Evolutionary conservation across 306 rosid genomes (phyloP), one percentile per base, ranked within the genome.

Genomic region (Prosopis cineraria): DNA sequence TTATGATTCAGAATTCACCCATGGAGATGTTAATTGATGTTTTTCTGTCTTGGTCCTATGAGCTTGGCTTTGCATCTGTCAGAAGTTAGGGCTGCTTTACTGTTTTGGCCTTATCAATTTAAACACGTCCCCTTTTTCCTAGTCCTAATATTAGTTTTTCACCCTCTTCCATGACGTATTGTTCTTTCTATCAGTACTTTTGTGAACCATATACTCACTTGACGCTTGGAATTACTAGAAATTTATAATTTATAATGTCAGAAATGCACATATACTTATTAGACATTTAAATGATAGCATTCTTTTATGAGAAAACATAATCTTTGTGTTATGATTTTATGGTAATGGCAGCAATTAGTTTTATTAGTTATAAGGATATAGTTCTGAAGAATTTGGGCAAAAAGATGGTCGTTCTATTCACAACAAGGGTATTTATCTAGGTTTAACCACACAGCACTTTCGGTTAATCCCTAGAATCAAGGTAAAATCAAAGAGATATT

Each of bases 241-340:
- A 72, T 52, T 81, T 70, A 9, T 45, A n/a, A n/a, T n/a, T n/a
- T n/a, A 70, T 20, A 22, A 63, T 37, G 63, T 70, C 75, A 36
- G 63, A 27, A n/a, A n/a, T 64, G 60, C 65, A 63, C 68, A 39
- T 56, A 36, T 81, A 53, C 67, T 74, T 48, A 59, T 70, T 20
- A 70, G 79, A n/a, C 58, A 74, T 50, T 43, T 69, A 56, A 70
- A 39, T 56, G 25, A 67, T 68, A 22, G n/a, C 68, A 78, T 66
- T 68, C 68, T 59, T 50, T 68, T n/a, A n/a, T n/a, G n/a, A n/a
- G n/a, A n/a, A n/a, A n/a, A n/a, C n/a, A n/a, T n/a, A n/a, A n/a
- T n/a, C n/a, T n/a, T n/a, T n/a, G n/a, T n/a, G n/a, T n/a, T n/a
- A n/a, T n/a, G n/a, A n/a, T n/a, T n/a, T n/a, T n/a, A n/a, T n/a